Evolutionary conservation across 768 basidiomycete genomes (phyloP).

Genomic region (Hygrophoropsis aurantiaca): DNA sequence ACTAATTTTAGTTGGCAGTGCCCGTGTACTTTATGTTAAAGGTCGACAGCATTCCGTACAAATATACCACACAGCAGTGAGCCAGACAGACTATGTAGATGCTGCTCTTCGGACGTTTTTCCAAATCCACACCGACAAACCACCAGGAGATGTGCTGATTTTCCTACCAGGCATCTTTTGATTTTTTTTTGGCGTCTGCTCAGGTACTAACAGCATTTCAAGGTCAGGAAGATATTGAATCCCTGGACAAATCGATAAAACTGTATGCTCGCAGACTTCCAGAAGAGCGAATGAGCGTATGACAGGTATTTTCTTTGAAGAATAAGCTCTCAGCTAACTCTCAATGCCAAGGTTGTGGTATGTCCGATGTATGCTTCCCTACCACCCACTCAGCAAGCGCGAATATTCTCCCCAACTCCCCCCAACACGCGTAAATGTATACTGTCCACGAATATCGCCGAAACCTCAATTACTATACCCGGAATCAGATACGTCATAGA

Average conservation of each 20-base stretch:
- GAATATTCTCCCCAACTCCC: conserved; percentile 71
- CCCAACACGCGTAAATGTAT: conserved; percentile 83
- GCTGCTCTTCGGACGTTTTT: conserved; percentile 91
- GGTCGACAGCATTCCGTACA: conserved; percentile 92
- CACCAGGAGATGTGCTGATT: conserved; percentile 86
- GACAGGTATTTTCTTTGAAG: conserved; percentile 7
- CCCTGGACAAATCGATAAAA: conserved; percentile 71
- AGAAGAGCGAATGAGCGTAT: conserved; percentile 49
- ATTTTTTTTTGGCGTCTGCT: too few relatives aligned
- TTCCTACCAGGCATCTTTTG: conserved; percentile 75
- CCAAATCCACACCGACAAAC: conserved; percentile 82
- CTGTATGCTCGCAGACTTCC: conserved; percentile 71
- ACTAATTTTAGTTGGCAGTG: conserved; percentile 46
- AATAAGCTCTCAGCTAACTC: conserved; percentile 1
- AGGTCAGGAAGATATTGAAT: conserved; percentile 98
- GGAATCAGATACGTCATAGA: conserved; percentile 96
- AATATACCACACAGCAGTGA: conserved; percentile 72
- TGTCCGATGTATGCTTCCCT: conserved; percentile 88
- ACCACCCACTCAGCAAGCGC: conserved; percentile 71
- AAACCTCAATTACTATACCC: conserved; percentile 96
- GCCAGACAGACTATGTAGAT: conserved; percentile 84
- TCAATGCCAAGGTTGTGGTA: conserved; percentile 55
- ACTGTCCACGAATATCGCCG: conserved; percentile 96
- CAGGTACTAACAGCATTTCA: conserved; percentile 26
- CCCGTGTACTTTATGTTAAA: conserved; percentile 86